Conservation (phyloP, 106 monocot genomes). For the Dendrobium nobile region DNA sequence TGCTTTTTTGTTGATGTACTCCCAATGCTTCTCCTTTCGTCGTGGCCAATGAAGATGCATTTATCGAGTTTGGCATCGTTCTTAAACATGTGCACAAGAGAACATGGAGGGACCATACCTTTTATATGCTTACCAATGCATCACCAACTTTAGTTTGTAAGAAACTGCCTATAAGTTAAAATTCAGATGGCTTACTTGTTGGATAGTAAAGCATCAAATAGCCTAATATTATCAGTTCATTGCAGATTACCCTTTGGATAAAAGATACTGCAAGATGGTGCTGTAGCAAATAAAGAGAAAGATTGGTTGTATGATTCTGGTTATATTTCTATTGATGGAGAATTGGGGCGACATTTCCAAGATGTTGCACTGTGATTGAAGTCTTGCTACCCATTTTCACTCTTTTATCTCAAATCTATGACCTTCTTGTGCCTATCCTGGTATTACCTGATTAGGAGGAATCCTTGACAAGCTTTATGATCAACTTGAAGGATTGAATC, state of each 20-base stretch:
- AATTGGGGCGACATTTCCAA: not conserved
- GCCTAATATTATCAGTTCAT: not conserved
- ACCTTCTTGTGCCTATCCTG: not conserved
- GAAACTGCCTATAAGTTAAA: not conserved
- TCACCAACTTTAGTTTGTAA: not conserved
- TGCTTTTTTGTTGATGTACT: too few relatives aligned
- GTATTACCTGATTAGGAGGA: not conserved
- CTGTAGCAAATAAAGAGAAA: not conserved
- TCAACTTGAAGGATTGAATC: not conserved
- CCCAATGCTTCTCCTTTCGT: too few relatives aligned
- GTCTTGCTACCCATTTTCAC: not conserved
- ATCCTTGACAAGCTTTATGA: not conserved
- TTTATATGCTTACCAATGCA: not conserved
- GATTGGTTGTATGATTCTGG: not conserved
- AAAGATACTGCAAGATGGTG: not conserved
- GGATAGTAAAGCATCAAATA: not conserved
- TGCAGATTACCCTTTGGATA: not conserved
- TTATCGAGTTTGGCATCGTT: not conserved
- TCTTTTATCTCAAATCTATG: too few relatives aligned
- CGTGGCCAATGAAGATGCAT: not conserved
- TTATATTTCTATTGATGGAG: not conserved
- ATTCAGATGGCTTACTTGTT: not conserved
- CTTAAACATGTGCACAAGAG: not conserved
- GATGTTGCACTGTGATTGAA: not conserved
- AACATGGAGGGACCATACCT: not conserved